Evolutionary conservation across 148 eudicot species (phyloP), one percentile per base, ranked within the genome.

Genomic region (Silene latifolia): DNA sequence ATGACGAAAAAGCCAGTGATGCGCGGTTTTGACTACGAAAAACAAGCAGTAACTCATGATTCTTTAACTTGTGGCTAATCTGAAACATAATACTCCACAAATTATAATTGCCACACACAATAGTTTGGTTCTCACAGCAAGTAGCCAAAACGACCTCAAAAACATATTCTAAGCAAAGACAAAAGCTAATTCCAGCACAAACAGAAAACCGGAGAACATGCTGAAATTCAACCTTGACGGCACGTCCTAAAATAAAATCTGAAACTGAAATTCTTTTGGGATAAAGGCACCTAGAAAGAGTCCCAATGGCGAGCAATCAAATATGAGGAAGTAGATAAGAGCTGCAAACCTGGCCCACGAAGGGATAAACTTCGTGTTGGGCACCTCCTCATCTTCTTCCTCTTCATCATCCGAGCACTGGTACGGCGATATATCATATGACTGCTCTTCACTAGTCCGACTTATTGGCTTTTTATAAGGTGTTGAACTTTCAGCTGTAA

Each of bases 371-470:
- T 92, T 96, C 68, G 77, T 85, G 76, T 79, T 85, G 32, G 80
- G 88, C 15, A 78, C 42, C 32, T 92, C 96, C 44, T 89, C 97
- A 9, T 86, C 89, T 39, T 89, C 93, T 4, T 94, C 96, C 62
- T 86, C 93, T 80, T 95, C 99, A 72, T 88, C 90, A 78, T 92
- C 98, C 1, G 98, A 89, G 83, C 91, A 86, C 66, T 88, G 93
- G 76, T 96, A 96, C 21, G 99, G 99, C 71, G 99, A 96, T 82
- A 96, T 90, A 25, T 90, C 97, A 77, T 95, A 95, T 42, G 98
- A 89, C 65, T 88, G 85, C 80, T 85, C 92, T 69, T 20, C 75
- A 73, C 54, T 82, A 12, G 79, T 87, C 78, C 75, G 67, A 59
- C 73, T 57, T 20, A 60, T 46, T 65, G 70, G 13, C 44, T 72